phyloP scores from a whole-genome alignment of 495 filamentous ascomycete genomes.

The Glutinoglossum americanum region DNA sequence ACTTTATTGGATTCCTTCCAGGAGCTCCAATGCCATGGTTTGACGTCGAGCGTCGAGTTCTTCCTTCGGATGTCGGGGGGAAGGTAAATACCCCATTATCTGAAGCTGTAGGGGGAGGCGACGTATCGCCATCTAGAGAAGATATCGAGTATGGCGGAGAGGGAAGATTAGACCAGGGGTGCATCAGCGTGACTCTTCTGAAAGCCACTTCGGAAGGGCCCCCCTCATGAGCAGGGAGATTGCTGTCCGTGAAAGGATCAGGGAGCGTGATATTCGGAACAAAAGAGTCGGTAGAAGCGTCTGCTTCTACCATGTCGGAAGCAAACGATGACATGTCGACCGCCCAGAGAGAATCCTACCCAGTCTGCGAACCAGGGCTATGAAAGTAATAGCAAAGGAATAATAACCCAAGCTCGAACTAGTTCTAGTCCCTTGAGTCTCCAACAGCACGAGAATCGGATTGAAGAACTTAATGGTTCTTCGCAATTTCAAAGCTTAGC shows the following conservation, averaged over 20 bases:
- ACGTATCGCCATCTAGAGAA: neutral
- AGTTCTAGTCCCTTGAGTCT: neutral
- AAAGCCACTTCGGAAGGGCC: neutral
- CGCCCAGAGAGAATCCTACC: neutral
- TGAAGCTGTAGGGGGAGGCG: neutral
- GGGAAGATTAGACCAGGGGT: neutral
- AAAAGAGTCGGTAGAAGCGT: neutral
- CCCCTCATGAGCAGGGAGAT: neutral
- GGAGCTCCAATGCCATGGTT: neutral
- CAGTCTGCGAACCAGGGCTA: neutral
- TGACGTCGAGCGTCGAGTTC: neutral
- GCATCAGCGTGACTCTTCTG: neutral
- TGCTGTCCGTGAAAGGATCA: neutral
- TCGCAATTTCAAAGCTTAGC: neutral
- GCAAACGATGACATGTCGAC: neutral
- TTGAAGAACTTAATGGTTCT: neutral
- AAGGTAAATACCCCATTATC: neutral
- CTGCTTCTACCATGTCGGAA: neutral
- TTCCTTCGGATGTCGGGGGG: neutral
- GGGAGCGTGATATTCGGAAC: neutral
- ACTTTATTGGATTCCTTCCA: neutral
- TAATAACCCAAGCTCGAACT: neutral
- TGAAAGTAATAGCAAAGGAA: neutral
- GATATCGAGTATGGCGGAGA: neutral
- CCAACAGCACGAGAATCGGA: neutral